These are phyloP conservation scores for Hymenoscyphus linearis DNA, from an alignment of 2,329 filamentous ascomycete species.

Conservation along the genomic window DNA sequence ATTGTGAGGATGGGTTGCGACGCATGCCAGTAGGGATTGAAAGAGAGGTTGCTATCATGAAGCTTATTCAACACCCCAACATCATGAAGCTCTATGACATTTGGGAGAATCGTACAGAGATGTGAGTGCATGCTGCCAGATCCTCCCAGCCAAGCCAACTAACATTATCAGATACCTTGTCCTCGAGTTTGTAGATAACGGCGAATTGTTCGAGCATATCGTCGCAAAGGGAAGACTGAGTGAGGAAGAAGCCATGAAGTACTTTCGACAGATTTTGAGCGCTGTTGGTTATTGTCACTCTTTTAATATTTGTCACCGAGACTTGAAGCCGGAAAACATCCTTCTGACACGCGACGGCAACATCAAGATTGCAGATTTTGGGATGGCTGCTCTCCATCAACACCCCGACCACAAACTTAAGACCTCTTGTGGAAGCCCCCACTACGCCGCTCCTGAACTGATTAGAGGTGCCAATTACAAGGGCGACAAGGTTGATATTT, in stretches of 20 bases:
- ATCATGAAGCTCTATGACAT: slow-evolving; percentile 94
- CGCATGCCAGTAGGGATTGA: slow-evolving; percentile 85
- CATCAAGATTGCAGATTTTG: slow-evolving; percentile 95
- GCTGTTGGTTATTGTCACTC: slow-evolving; percentile 90
- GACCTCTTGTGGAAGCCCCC: slow-evolving; percentile 92
- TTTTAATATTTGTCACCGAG: slow-evolving; percentile 92
- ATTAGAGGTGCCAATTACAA: slow-evolving; percentile 72
- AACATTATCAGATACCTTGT: slow-evolving; percentile 70
- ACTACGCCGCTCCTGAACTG: slow-evolving; percentile 93
- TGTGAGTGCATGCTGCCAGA: slow-evolving; percentile 54
- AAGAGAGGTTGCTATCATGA: slow-evolving; percentile 94
- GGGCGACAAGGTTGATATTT: slow-evolving; percentile 84
- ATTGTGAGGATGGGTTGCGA: slow-evolving; percentile 54
- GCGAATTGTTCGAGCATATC: slow-evolving; percentile 73
- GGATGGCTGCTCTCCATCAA: slow-evolving; percentile 90
- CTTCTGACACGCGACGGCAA: slow-evolving; percentile 69
- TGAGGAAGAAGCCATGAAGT: slow-evolving; percentile 74
- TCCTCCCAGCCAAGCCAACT: slow-evolving; percentile 11
- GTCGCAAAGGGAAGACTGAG: slow-evolving; percentile 65
- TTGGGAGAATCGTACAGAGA: slow-evolving; percentile 93
- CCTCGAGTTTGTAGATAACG: slow-evolving; percentile 81
- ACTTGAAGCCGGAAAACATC: slow-evolving; percentile 96
- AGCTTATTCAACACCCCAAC: slow-evolving; percentile 89
- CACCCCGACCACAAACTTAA: slow-evolving; percentile 71
- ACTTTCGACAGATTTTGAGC: slow-evolving; percentile 90